Base-by-base conservation (phyloP, 140 eudicot species). In the Cichorium intybus region DNA sequence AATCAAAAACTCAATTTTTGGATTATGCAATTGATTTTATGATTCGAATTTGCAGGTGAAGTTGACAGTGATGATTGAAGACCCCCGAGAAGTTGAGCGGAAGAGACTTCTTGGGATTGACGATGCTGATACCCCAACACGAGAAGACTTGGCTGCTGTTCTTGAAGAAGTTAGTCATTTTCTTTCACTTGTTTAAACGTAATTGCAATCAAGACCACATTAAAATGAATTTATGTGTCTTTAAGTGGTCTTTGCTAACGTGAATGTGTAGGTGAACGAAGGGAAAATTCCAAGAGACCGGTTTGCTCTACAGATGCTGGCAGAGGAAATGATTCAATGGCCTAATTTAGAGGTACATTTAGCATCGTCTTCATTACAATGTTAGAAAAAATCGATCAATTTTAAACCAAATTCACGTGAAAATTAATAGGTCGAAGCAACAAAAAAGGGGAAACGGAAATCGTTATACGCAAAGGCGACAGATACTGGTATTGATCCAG, bases 261-360 rank as follows among this genome's bases (percentile, higher is more conserved):
- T n/a, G n/a, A n/a, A n/a, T 76, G 21, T 66, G 12, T 60, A 91
- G 97, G 82, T 91, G 46, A 83, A 92, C 57, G 89, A 92, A 66
- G 98, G 96, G 7, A 81, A 86, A 81, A 80, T 88, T 48, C 98
- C 98, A 0, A 64, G 74, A 71, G 67, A 92, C 69, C 95, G 87
- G 24, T 59, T 59, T 65, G 96, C 95, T 46, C 80, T 92, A 56
- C 80, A 71, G 50, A 74, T 92, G 92, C 80, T 92, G 53, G 95
- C 96, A 3, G 91, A 92, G 68, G 98, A 92, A 81, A 81, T 92
- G 93, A 67, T 75, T 47, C 85, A 82, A 71, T 92, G 98, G 98
- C 98, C 98, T 56, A 88, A 88, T 81, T 77, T 92, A 69, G 98
- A 92, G 95, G 97, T 91, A 82, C 18, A 49, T 61, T 23, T 56